Evolutionary conservation across 208 protist species (phyloP), one percentile per base, ranked within the genome.

Genomic region (Herpetomonas tarakana): DNA sequence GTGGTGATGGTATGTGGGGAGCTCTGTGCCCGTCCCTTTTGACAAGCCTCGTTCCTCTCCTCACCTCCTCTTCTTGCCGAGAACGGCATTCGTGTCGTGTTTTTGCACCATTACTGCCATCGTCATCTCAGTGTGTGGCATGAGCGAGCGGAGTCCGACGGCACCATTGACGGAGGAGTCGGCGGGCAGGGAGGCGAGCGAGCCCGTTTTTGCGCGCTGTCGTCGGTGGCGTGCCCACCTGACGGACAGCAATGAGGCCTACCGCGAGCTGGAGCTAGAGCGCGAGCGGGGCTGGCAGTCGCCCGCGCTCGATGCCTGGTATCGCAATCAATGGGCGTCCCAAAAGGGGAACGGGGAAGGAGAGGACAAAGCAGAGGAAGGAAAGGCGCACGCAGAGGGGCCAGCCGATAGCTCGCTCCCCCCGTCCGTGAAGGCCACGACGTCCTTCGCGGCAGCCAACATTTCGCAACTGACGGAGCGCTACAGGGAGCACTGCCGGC

Each of bases 281-380:
- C 72, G 81, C 2, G 65, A 78, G 52, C 41, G 53, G 11, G 86
- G 86, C 30, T 92, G 86, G 83, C 45, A 63, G 21, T 84, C 73
- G 0, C 22, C 63, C 19, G 81, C 81, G 16, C 68, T 92, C 24
- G 82, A 88, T 62, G 52, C 35, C 54, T 92, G 86, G 86, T 92
- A 92, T 46, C 38, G 59, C 16, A 31, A 61, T 22, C 81, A 63
- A 6, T 30, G 65, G 64, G 2, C 56, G 30, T 11, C 26, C 19
- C 21, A 4, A 38, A 59, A 62, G 58, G 31, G 39, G 2, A 51
- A 9, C 28, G n/a, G n/a, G n/a, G n/a, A n/a, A n/a, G n/a, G n/a
- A n/a, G n/a, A n/a, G n/a, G n/a, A n/a, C n/a, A n/a, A n/a, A n/a
- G n/a, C n/a, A n/a, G n/a, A n/a, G n/a, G n/a, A n/a, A n/a, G n/a